Evolutionary conservation across 768 basidiomycete genomes (phyloP), one percentile per base, ranked within the genome.

Genomic region (Roridomyces roridus): DNA sequence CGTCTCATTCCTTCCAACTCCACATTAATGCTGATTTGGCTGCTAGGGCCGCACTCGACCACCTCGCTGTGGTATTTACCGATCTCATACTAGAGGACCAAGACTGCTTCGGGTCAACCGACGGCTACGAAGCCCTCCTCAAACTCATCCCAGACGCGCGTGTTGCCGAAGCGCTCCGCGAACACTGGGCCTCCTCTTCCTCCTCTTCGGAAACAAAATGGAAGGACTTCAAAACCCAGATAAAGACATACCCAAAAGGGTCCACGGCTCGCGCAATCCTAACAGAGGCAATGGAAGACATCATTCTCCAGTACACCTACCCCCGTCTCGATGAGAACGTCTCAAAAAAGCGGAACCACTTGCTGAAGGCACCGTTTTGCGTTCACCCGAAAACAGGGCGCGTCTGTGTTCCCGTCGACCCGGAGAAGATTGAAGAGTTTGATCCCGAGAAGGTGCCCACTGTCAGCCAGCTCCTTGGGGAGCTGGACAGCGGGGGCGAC

Each of bases 341-440:
- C 25, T 96, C 95, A 3, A 96, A 98, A 68, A 93, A 96, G 68
- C 84, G 95, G 46, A 98, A 99, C 75, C 97, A 99, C 78, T 81
- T 99, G 76, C 84, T 99, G 50, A 99, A 99, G 74, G 90, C 94
- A 20, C 97, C 97, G 0, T 99, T 99, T 73, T 97, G 96, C 69
- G 79, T 98, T 0, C 97, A 99, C 72, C 97, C 97, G 0, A 92
- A 92, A 61, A 99, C 97, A 2, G 97, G 96, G 1, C 85, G 94
- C 26, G 86, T 99, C 9, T 99, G 96, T 69, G 92, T 99, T 3
- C 97, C 96, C 1, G 80, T 98, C 17, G 90, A 96, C 67, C 89
- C 94, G 4, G 74, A 74, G 29, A 70, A 74, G 28, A 83, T 98
- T 26, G 86, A 93, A 51, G 77, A 82, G 2, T 99, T 98, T 67